phyloP scores from a whole-genome alignment of 129 eudicot genomes.

The Sambucus nigra region DNA sequence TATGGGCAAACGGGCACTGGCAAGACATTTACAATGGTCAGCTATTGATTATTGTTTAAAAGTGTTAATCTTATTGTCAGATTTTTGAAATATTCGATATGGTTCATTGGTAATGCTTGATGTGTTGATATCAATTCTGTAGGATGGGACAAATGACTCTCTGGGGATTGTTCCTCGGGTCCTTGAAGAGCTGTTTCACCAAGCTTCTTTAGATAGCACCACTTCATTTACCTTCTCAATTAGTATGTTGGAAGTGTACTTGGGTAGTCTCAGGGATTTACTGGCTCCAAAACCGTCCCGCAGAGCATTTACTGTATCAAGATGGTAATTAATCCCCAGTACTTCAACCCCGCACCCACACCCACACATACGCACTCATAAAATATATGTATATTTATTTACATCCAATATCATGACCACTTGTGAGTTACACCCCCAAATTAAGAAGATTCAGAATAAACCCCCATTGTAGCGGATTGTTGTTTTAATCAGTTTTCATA shows the following conservation, averaged over 20 bases:
- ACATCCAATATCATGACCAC: too few relatives aligned
- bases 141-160: slow-evolving; percentile 55
- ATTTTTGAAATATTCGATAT: too few relatives aligned
- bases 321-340: too few relatives aligned
- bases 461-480: too few relatives aligned
- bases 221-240: slow-evolving; percentile 35
- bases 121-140: neutral
- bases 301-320: slow-evolving; percentile 16
- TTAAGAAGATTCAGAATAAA: too few relatives aligned
- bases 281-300: slow-evolving; percentile 44
- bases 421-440: too few relatives aligned
- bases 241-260: slow-evolving; percentile 77
- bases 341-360: too few relatives aligned
- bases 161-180: slow-evolving; percentile 67
- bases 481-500: too few relatives aligned
- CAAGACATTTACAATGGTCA: slow-evolving; percentile 71
- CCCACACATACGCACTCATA: too few relatives aligned
- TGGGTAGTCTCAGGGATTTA: slow-evolving; percentile 60
- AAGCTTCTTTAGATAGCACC: slow-evolving; percentile 36
- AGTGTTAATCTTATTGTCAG: neutral
- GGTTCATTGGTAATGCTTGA: neutral
- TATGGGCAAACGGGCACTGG: slow-evolving; percentile 84
- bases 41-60: slow-evolving; percentile 4
- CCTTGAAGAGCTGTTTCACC: slow-evolving; percentile 42
- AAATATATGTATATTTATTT: too few relatives aligned